A percentile compares a stretch with the other conserved stretches of the same genome.
phyloP scores from a whole-genome alignment of 257 asterid species.

The Prunella vulgaris region DNA sequence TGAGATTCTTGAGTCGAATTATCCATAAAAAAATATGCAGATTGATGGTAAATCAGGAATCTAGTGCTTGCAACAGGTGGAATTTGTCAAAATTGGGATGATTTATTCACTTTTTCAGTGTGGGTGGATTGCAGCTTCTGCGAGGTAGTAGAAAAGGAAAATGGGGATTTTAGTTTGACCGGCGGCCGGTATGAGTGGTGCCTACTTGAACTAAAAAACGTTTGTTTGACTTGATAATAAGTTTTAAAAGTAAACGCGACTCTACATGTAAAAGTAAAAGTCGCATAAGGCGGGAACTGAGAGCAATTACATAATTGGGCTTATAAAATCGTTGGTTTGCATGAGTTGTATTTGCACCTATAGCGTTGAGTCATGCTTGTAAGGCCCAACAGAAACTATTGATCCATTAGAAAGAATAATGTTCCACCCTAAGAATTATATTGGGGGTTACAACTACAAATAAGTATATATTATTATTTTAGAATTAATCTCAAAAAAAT shows the following conservation, averaged over 20 bases:
- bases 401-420: too few species aligned
- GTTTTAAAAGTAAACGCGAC: not conserved
- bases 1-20: slow-evolving; percentile 43
- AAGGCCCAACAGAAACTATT: not conserved
- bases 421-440: not conserved
- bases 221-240: not conserved
- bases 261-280: not conserved
- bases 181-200: slow-evolving; percentile 10
- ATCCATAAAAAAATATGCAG: slow-evolving; percentile 29
- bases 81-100: not conserved
- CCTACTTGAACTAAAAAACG: not conserved
- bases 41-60: not conserved
- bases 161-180: slow-evolving; percentile 12
- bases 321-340: not conserved
- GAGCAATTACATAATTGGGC: not conserved
- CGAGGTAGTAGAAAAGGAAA: not conserved
- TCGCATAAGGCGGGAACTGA: not conserved
- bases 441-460: not conserved
- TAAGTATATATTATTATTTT: too few species aligned
- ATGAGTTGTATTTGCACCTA: not conserved
- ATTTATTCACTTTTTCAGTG: not conserved
- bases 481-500: too few species aligned
- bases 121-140: slow-evolving; percentile 1
- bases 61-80: slow-evolving; percentile 7
- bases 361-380: not conserved